These are phyloP conservation scores for Colletotrichum sp. DNA, from an alignment of 2,329 filamentous ascomycete species.

Conservation along the genomic window DNA sequence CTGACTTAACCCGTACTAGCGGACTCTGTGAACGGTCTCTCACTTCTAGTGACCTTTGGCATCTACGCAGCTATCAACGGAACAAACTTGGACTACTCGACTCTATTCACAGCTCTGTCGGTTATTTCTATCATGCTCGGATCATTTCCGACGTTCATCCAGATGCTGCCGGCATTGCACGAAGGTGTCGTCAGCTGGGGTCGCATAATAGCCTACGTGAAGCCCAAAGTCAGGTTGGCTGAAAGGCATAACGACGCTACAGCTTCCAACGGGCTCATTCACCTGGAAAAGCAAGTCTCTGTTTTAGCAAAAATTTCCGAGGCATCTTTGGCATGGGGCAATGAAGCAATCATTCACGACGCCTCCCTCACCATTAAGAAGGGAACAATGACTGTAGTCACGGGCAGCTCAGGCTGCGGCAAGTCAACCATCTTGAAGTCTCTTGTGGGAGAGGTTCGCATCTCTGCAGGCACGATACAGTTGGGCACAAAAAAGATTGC, in stretches of 20 bases:
- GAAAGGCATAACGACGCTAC: neutral
- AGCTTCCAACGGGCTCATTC: neutral
- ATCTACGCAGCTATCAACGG: neutral
- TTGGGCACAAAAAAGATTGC: neutral
- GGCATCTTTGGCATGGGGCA: neutral
- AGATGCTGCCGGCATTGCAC: neutral
- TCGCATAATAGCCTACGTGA: neutral
- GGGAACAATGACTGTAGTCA: neutral
- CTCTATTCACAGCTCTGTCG: neutral
- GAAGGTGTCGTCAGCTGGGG: neutral
- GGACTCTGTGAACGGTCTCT: neutral
- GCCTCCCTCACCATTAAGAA: neutral
- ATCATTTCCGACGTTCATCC: neutral
- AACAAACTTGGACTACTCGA: neutral
- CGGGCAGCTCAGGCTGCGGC: neutral
- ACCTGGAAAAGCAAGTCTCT: rapidly evolving
- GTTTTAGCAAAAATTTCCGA: neutral
- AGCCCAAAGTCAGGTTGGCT: neutral
- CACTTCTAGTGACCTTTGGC: neutral
- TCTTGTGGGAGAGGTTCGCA: neutral
- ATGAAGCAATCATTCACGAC: neutral
- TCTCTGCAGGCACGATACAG: neutral
- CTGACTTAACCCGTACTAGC: neutral
- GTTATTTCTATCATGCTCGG: neutral
- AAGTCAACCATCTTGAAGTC: neutral